Evolutionary conservation across 1,139 yeast species (phyloP), one percentile per base, ranked within the genome.

Genomic region (Ogataea hybrid): DNA sequence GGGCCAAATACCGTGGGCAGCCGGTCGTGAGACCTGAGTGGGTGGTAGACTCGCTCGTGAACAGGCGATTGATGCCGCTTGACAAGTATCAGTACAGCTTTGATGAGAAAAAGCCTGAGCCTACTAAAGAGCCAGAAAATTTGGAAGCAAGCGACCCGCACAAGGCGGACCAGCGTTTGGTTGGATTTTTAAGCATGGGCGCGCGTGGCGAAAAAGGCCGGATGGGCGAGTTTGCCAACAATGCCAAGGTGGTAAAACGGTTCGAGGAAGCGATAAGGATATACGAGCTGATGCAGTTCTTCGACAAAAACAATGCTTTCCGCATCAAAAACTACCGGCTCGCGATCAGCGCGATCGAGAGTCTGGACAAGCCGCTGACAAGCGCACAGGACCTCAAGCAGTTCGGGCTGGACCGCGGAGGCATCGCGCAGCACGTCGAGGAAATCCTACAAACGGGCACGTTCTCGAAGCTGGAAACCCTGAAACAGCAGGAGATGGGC

Each of bases 361-460:
- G 64, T 25, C 53, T 58, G 2, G 51, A 58, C 6, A 53, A 52
- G 8, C 58, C 59, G 3, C 67, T 79, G 4, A 54, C 52, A 2
- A 67, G 73, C 0, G 68, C 67, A 1, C 52, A 57, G 12, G 69
- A 75, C 44, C 79, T 81, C 23, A 33, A 28, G 22, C 30, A 23
- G 12, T 37, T 38, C 23, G 49, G 47, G 8, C 39, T 45, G 16
- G 34, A 40, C 11, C 35, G 38, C 9, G 49, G 49, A 7, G 62
- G 70, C 10, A 67, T 78, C 35, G 76, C 78, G 0, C 54, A 52
- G 7, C 76, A 78, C 52, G 68, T 79, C 16, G 78, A 71, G 40
- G 77, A 72, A 46, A 69, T 77, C 8, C 56, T 66, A 11, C 53
- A 61, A 10, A 69, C 75, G 0, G 75, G 76, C 9, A 56, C 54